These are phyloP conservation scores for Auricularia cornea DNA, from an alignment of 768 basidiomycete species.

Conservation along the genomic window DNA sequence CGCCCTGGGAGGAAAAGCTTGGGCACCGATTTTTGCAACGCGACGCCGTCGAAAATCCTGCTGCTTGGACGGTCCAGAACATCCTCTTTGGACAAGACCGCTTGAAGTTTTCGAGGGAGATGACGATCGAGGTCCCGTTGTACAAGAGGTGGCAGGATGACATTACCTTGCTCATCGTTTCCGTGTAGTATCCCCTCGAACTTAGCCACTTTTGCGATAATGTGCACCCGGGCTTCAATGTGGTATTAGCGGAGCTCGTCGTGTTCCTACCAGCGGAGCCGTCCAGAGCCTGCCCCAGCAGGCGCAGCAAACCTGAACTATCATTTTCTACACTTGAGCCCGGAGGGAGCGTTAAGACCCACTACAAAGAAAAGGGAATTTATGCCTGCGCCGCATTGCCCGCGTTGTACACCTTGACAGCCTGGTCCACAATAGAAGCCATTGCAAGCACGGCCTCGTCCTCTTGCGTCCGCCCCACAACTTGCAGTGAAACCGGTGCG, in stretches of 20 bases:
- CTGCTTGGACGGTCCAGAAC: not conserved
- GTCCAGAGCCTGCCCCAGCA: too few species aligned
- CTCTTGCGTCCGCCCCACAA: constrained; percentile 61
- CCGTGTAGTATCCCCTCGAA: not conserved
- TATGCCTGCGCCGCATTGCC: too few species aligned
- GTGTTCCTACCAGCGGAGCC: too few species aligned
- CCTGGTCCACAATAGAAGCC: constrained; percentile 24
- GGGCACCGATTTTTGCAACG: not conserved
- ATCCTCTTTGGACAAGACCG: not conserved
- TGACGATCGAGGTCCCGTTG: not conserved
- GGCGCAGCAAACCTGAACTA: too few species aligned
- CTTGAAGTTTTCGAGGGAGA: not conserved
- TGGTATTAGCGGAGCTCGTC: too few species aligned
- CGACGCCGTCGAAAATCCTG: not conserved
- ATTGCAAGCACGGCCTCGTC: constrained; percentile 69
- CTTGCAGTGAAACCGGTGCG: constrained; percentile 56
- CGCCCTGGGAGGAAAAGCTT: not conserved
- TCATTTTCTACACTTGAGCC: too few species aligned
- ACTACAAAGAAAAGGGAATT: too few species aligned
- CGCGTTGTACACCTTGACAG: too few species aligned
- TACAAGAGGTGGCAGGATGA: not conserved
- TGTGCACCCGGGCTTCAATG: too few species aligned
- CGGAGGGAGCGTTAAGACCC: too few species aligned
- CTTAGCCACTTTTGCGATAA: too few species aligned
- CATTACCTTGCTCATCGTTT: not conserved